Base-by-base conservation (phyloP, 129 eudicot species). In the carrot (Daucus carota) region DNA sequence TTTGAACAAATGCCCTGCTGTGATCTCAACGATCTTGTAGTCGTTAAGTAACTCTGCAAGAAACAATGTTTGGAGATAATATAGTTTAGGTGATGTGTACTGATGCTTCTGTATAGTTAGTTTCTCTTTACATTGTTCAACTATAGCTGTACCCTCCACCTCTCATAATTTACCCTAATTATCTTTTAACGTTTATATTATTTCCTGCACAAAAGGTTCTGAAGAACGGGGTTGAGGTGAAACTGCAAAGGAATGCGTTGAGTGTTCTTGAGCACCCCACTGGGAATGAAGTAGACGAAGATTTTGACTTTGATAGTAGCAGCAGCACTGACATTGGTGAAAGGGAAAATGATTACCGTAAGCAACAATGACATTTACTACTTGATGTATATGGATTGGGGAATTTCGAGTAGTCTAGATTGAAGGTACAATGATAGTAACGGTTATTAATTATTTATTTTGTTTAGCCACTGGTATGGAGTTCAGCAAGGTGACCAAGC, bases 261-360 rank as follows among this genome's bases (percentile, higher is more conserved):
- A 94, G 99, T 80, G 99, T 94, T 72, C 85, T 94, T 60, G 99
- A 94, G 83, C 97, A 93, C 45, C 99, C 99, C 29, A 94, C 99
- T 12, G 99, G 99, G 62, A 89, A 89, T 31, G 99, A 94, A 77
- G 97, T 89, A 80, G 99, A 94, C 41, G 89, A 89, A 50, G 99
- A 91, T 14, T 88, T 79, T 70, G 97, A 94, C 68, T 86, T 90
- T 80, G 92, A 89, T 73, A 83, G 83, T 38, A 91, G 96, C 83
- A 87, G 96, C 52, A 89, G 90, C 33, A 87, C 96, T 31, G 96
- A 92, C 78, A 84, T 82, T 74, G 87, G 87, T 33, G 87, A 84
- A 65, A 89, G 83, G 83, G 84, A 78, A 74, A 85, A 88, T 26
- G 88, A 80, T 73, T 84, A 91, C 48, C 77, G 99, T 91, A 89